These are phyloP conservation scores for Claviceps fusiformis DNA, from an alignment of 2,329 filamentous ascomycete species.

Conservation along the genomic window DNA sequence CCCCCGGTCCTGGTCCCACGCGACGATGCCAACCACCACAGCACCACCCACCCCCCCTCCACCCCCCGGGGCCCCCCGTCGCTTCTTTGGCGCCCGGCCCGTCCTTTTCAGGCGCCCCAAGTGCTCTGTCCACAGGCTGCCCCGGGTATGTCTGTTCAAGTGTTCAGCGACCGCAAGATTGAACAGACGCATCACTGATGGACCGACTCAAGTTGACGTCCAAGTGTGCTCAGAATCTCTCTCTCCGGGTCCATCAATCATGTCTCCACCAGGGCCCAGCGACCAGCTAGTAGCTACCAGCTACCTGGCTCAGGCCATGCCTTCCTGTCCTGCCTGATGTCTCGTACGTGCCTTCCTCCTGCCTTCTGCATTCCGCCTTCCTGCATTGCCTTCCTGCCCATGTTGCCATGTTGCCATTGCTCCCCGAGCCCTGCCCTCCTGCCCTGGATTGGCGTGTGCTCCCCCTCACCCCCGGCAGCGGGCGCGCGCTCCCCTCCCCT, in stretches of 20 bases:
- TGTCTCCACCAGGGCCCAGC: too few relatives aligned
- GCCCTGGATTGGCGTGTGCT: background rate
- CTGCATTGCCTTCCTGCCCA: slow-evolving; percentile 1
- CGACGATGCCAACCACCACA: too few relatives aligned
- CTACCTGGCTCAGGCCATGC: background rate
- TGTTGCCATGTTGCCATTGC: background rate
- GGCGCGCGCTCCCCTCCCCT: background rate
- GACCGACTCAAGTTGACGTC: too few relatives aligned
- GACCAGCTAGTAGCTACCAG: background rate
- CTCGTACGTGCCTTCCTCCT: background rate
- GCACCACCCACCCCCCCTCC: too few relatives aligned
- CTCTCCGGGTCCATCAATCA: too few relatives aligned
- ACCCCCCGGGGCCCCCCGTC: background rate
- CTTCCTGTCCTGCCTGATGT: background rate
- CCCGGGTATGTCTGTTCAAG: background rate
- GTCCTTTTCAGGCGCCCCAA: background rate
- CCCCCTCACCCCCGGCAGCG: too few relatives aligned
- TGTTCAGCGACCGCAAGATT: too few relatives aligned
- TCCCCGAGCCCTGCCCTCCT: background rate
- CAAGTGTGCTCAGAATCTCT: too few relatives aligned
- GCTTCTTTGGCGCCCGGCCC: background rate
- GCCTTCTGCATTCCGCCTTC: background rate
- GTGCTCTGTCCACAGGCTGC: background rate
- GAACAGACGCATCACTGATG: too few relatives aligned
- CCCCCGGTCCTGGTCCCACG: too few relatives aligned